These are phyloP conservation scores for Neurospora sp. DNA, from an alignment of 495 filamentous ascomycete species.

Conservation along the genomic window DNA sequence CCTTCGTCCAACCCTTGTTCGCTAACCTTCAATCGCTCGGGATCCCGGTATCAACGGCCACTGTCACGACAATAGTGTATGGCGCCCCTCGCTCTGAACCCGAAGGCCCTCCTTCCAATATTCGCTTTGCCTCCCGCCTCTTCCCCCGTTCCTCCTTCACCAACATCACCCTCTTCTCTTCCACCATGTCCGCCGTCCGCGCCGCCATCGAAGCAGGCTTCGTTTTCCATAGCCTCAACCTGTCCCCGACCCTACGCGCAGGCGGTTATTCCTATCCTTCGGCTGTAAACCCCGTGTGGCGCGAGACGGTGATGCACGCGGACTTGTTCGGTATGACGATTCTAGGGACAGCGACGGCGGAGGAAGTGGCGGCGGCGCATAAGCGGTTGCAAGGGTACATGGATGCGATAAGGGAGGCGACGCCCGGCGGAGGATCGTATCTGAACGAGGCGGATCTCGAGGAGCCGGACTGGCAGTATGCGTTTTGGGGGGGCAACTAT, in stretches of 20 bases:
- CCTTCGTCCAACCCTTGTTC: constrained; percentile 25
- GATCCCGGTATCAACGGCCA: constrained; percentile 20
- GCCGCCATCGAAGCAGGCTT: constrained; percentile 31
- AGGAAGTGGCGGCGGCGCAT: no score
- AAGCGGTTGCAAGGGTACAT: no score
- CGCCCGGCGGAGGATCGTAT: no score
- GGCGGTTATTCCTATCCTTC: no score
- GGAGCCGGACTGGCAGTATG: constrained; percentile 49
- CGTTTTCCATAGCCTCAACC: no score
- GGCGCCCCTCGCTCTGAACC: background rate
- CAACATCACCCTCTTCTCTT: constrained; percentile 19
- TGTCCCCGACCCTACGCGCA: no score
- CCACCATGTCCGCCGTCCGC: constrained; percentile 33
- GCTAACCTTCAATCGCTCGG: constrained; percentile 16
- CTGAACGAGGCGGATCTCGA: constrained; percentile 29
- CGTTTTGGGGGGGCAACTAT: constrained; percentile 47
- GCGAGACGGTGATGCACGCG: no score
- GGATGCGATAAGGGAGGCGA: no score
- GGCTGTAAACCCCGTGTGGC: no score
- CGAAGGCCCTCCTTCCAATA: constrained; percentile 16
- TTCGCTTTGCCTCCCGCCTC: constrained; percentile 37
- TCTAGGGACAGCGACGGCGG: no score
- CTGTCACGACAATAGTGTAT: constrained; percentile 10
- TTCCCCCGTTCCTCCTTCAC: constrained; percentile 36
- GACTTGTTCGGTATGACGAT: no score